Evolutionary conservation across 805 yeast species (phyloP).

Genomic region (Schwanniomyces vanrijiae): DNA sequence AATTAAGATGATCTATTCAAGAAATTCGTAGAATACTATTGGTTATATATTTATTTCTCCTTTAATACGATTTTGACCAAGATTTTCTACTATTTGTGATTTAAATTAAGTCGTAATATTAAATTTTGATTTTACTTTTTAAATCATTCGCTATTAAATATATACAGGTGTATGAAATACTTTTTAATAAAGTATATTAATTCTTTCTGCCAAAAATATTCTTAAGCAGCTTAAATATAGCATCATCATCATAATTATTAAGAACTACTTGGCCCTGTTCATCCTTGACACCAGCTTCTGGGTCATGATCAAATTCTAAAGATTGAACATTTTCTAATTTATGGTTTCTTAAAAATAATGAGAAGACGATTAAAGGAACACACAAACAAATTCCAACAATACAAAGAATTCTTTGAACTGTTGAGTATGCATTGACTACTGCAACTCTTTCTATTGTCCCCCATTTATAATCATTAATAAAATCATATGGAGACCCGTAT

Average conservation of each 20-base stretch:
- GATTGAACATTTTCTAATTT: slow-evolving; percentile 9
- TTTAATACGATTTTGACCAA: too few relatives aligned
- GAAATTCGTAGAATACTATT: too few relatives aligned
- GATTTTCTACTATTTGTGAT: too few relatives aligned
- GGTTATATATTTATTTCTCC: too few relatives aligned
- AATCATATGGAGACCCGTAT: slow-evolving; percentile 49
- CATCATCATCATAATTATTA: slow-evolving; percentile 26
- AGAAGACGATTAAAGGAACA: slow-evolving; percentile 48
- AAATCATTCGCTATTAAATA: not conserved
- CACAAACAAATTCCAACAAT: slow-evolving; percentile 56
- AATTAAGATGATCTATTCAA: too few relatives aligned
- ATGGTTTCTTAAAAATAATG: slow-evolving; percentile 56
- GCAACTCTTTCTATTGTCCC: slow-evolving; percentile 62
- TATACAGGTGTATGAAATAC: not conserved
- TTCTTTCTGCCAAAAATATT: slow-evolving; percentile 7
- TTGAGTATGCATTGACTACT: slow-evolving; percentile 56
- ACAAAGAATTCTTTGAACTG: slow-evolving; percentile 59
- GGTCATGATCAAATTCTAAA: slow-evolving; percentile 11
- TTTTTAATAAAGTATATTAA: not conserved
- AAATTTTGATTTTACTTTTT: not conserved
- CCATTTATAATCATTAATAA: slow-evolving; percentile 51
- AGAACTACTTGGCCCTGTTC: slow-evolving; percentile 18
- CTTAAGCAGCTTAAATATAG: slow-evolving; percentile 13
- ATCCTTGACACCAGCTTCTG: slow-evolving; percentile 12
- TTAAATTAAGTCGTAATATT: too few relatives aligned